Base-by-base conservation (phyloP, 495 filamentous ascomycete genomes). In the Cryomyces minteri region DNA sequence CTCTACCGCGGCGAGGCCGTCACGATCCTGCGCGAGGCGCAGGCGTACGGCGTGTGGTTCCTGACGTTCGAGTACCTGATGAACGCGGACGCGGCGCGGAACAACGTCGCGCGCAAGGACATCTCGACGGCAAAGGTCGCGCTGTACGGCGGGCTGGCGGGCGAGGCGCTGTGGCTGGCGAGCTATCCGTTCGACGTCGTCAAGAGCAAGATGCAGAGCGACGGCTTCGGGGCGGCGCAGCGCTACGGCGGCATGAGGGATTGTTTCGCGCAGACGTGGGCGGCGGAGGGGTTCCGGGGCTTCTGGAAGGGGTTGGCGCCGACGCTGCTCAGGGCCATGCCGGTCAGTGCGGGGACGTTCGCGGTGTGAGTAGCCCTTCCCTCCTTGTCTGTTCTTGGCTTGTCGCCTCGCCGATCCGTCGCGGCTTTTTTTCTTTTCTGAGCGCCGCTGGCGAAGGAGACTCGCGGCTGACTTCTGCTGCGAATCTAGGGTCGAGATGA, bases 131-230 rank as follows among this genome's bases (percentile, higher is more conserved):
- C 77, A 59, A 94, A 94, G 65, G 74, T 98, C 39, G 92, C 90
- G 12, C 67, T 82, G 6, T 96, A 95, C 58, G 90, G 90, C 51
- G 90, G 90, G 38, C 59, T 96, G 44, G 90, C 90, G 1, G 90
- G 90, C 49, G 90, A 98, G 70, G 83, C 77, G 25, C 69, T 98
- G 38, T 98, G 90, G 90, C 59, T 98, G 50, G 71, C 70, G 36
- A 90, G 83, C 55, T 98, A 98, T 61, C 90, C 90, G 25, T 79
- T 98, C 46, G 90, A 98, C 63, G 90, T 96, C 30, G 66, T 98
- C 60, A 98, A 98, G 82, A 93, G 84, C 63, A 95, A 93, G 76
- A 93, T 96, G 88, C 90, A 98, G 73, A 92, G 77, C 50, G 90
- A 98, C 67, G 88, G 84, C 18, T 86, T 95, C 57, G 75, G 76